These are phyloP conservation scores for Paramecium sonneborni DNA, from an alignment of 73 alveolate species.

Conservation along the genomic window DNA sequence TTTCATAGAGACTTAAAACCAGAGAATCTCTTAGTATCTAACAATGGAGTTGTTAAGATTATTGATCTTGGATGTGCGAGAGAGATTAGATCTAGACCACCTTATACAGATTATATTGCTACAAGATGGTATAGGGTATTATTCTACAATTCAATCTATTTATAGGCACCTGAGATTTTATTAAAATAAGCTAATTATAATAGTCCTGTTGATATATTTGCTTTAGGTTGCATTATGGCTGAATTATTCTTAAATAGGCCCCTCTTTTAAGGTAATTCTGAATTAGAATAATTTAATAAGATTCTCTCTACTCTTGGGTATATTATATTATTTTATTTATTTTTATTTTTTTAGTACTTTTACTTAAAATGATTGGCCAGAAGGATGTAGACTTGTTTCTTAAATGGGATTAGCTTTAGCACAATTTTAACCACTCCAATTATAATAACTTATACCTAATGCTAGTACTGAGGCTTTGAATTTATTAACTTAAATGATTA, in stretches of 20 bases:
- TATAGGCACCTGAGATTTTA: constrained; percentile 94
- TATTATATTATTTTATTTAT: neutral
- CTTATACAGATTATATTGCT: constrained; percentile 95
- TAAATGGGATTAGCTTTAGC: constrained; percentile 86
- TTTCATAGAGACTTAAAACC: constrained; percentile 99
- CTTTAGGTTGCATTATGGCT: constrained; percentile 97
- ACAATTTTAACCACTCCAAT: constrained; percentile 73
- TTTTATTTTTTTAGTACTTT: constrained; percentile 77
- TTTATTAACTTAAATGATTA: constrained; percentile 85
- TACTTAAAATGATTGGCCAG: constrained; percentile 89
- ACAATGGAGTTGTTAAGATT: constrained; percentile 86
- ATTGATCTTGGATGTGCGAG: constrained; percentile 99
- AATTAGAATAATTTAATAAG: constrained; percentile 91
- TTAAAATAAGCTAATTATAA: constrained; percentile 90
- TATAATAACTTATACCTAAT: constrained; percentile 76
- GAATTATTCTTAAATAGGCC: constrained; percentile 95
- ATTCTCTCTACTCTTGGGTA: constrained; percentile 84
- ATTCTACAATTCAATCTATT: neutral
- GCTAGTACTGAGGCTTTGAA: constrained; percentile 95
- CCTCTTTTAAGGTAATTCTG: constrained; percentile 97
- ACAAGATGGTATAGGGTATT: constrained; percentile 87
- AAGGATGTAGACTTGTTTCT: constrained; percentile 91
- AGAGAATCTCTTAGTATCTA: constrained; percentile 85
- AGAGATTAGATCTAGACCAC: constrained; percentile 94
- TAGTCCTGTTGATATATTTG: constrained; percentile 96